These are phyloP conservation scores for Hammondia hammondi DNA, from an alignment of 169 alveolate species.

Conservation along the genomic window DNA sequence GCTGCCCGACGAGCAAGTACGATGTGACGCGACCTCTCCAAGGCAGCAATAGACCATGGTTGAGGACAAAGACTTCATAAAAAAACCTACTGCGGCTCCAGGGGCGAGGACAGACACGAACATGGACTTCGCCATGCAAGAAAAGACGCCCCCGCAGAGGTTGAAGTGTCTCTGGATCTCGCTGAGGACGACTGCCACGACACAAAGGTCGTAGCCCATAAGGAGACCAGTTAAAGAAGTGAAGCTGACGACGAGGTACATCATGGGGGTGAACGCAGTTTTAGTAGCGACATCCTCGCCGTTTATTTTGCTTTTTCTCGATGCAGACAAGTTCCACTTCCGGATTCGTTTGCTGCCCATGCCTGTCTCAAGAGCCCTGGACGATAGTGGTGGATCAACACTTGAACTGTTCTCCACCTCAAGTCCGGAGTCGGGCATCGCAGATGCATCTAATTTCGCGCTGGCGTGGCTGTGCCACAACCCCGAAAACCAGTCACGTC, in stretches of 20 bases:
- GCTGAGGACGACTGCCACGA: conserved; percentile 54
- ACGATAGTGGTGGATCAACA: background rate
- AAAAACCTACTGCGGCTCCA: conserved; percentile 51
- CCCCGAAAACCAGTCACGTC: no score
- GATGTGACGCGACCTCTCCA: background rate
- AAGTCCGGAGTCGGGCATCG: background rate
- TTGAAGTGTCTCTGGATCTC: conserved; percentile 40
- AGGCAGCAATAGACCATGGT: background rate
- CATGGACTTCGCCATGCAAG: conserved; percentile 41
- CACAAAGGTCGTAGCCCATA: conserved; percentile 67
- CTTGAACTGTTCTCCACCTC: background rate
- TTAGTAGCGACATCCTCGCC: background rate
- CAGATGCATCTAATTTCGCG: no score
- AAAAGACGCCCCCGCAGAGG: conserved; percentile 29
- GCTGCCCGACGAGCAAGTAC: background rate
- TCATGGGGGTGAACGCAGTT: background rate
- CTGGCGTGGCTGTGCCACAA: no score
- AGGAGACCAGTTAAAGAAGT: conserved; percentile 60
- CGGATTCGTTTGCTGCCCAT: background rate
- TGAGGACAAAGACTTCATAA: background rate
- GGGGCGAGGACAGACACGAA: conserved; percentile 62
- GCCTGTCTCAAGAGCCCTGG: background rate
- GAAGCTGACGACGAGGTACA: background rate
- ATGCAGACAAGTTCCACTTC: background rate
- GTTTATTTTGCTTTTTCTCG: background rate